Base-by-base conservation (phyloP, 805 yeast species). In the Suhomyces kilbournensis region DNA sequence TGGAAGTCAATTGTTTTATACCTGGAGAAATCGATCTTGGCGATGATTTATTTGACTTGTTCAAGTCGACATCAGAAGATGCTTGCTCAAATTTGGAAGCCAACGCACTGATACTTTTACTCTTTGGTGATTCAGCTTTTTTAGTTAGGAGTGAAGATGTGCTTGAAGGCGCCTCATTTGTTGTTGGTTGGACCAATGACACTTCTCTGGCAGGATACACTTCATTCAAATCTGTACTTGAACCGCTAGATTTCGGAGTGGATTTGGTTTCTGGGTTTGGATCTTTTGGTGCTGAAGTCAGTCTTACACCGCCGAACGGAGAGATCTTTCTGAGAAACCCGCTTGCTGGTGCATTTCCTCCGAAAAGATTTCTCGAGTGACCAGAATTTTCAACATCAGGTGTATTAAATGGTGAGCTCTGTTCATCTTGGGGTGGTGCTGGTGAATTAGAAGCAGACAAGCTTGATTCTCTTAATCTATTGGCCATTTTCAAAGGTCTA, bases 401-500 rank as follows among this genome's bases (percentile, higher is more conserved):
- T 8, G 50, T 14, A 28, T 48, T 40, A n/a, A 40, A 40, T 20
- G 46, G 46, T 0, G 50, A 40, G 20, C 23, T 25, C 12, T 48
- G 46, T 7, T 34, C 47, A 3, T 34, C 47, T 15, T 23, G 34
- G 8, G 15, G 38, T 6, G 15, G 38, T 6, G 19, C 48, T 26
- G 26, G 15, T 15, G 38, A 5, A 20, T 10, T 19, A n/a, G 35
- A 17, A 7, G 26, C 14, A 25, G 32, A 12, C 19, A 10, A 17
- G 9, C 22, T 44, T 9, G 57, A 47, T 26, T 61, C 63, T 23
- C 66, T 71, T 55, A 78, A 67, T 60, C 80, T 83, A 62, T 82
- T 84, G 0, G 88, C 79, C 71, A 86, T 84, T 66, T 82, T 82
- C 60, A 87, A 71, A 0, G 92, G 92, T 65, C 88, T 80, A 1